Percentiles rank a stretch among this genome's conserved stretches.
These are phyloP conservation scores for Calamus simplicifolius DNA, from an alignment of 176 grass and related monocot genomes.

Conservation along the genomic window DNA sequence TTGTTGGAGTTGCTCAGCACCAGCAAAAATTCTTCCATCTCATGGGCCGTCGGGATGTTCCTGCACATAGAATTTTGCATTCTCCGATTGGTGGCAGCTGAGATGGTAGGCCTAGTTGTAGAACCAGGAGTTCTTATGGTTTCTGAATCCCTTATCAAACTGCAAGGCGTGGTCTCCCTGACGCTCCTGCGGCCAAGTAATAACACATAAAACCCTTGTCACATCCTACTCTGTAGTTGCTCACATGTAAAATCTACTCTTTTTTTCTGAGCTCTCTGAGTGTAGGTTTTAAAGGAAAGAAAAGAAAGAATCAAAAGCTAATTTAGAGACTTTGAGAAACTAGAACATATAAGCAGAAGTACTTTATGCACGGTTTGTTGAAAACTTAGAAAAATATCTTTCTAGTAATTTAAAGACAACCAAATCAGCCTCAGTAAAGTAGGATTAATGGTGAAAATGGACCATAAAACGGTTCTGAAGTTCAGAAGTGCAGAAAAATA, in stretches of 20 bases:
- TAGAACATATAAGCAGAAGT: too few species aligned
- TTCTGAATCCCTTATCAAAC: constrained; percentile 51
- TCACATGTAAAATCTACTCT: too few species aligned
- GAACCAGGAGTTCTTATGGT: constrained; percentile 50
- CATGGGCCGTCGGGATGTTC: constrained; percentile 34
- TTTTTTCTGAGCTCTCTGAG: too few species aligned
- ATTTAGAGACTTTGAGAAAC: too few species aligned
- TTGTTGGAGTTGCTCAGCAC: constrained; percentile 38
- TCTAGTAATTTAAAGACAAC: too few species aligned
- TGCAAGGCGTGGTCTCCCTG: constrained; percentile 65
- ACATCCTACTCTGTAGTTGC: background rate
- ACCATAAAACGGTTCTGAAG: too few species aligned
- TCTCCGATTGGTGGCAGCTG: constrained; percentile 20
- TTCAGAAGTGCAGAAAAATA: too few species aligned
- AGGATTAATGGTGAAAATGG: too few species aligned
- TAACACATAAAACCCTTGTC: background rate
- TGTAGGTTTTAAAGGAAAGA: too few species aligned
- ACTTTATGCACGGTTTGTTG: too few species aligned
- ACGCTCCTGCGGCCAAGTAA: constrained; percentile 27
- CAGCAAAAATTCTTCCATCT: constrained; percentile 73
- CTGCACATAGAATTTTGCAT: constrained; percentile 11
- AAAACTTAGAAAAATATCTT: too few species aligned
- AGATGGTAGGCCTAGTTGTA: constrained; percentile 37
- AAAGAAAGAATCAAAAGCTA: background rate
- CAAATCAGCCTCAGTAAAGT: too few species aligned